These are phyloP conservation scores for Nannochloris sp. DNA, from an alignment of 139 green algal species.

Conservation along the genomic window DNA sequence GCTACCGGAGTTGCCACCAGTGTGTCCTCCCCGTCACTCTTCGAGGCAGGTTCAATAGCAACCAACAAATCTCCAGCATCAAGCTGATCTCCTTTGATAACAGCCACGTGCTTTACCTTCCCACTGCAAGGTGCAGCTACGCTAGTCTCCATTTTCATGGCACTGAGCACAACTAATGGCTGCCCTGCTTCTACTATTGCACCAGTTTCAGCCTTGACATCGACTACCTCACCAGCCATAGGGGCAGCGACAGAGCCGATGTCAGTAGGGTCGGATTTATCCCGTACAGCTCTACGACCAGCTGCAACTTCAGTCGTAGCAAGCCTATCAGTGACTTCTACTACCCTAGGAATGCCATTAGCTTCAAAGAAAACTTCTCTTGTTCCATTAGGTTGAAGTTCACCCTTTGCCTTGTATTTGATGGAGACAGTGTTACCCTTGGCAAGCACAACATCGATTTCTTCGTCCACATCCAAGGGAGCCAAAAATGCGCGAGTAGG, in stretches of 20 bases:
- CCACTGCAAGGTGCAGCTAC: constrained; percentile 68
- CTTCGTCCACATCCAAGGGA: constrained; percentile 81
- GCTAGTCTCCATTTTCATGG: constrained; percentile 98
- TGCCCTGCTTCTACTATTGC: constrained; percentile 63
- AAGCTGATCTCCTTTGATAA: constrained; percentile 61
- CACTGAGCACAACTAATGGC: constrained; percentile 75
- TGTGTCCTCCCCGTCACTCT: background rate
- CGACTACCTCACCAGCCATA: constrained; percentile 87
- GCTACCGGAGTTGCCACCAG: background rate
- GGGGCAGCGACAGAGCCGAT: constrained; percentile 69
- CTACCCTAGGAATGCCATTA: constrained; percentile 81
- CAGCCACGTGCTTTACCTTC: constrained; percentile 58
- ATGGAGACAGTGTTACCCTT: constrained; percentile 40
- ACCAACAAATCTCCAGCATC: constrained; percentile 67
- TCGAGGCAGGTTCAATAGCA: constrained; percentile 36
- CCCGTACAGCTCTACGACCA: constrained; percentile 18
- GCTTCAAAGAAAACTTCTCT: constrained; percentile 78
- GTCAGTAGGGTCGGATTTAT: constrained; percentile 43
- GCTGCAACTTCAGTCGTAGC: background rate
- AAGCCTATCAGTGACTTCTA: constrained; percentile 63
- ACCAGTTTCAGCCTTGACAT: constrained; percentile 50
- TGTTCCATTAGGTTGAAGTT: constrained; percentile 62
- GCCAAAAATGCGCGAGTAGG: constrained; percentile 80
- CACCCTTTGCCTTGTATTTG: constrained; percentile 71
- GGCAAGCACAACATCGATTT: constrained; percentile 66